Evolutionary conservation across 495 filamentous ascomycete genomes (phyloP).

Genomic region (Hypoxylon cercidicola): DNA sequence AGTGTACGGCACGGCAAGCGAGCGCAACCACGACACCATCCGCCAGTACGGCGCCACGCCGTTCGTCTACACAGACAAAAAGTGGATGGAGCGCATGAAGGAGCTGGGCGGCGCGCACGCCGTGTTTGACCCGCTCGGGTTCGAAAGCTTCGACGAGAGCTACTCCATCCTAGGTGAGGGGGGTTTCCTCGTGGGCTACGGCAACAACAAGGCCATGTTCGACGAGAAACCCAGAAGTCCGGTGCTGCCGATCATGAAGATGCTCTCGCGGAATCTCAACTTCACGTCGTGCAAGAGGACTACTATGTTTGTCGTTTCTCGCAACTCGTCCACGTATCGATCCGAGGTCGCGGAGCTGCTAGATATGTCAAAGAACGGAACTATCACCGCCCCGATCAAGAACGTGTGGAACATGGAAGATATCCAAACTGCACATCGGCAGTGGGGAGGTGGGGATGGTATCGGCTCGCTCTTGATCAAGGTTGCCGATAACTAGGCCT

Average conservation of each 20-base stretch:
- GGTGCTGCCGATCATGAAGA: conserved; percentile 33
- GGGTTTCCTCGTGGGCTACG: conserved; percentile 44
- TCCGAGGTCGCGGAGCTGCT: conserved; percentile 46
- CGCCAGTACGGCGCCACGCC: conserved; percentile 41
- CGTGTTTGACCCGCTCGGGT: conserved; percentile 58
- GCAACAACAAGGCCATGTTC: conserved; percentile 41
- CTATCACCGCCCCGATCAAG: conserved; percentile 55
- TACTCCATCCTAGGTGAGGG: conserved; percentile 46
- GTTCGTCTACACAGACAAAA: conserved; percentile 57
- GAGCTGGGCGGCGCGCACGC: conserved; percentile 52
- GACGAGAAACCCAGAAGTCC: conserved; percentile 28
- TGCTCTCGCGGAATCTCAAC: conserved; percentile 42
- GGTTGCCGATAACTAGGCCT: conserved; percentile 24
- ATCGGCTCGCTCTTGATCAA: conserved; percentile 53
- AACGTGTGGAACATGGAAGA: conserved; percentile 53
- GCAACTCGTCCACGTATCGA: conserved; percentile 46
- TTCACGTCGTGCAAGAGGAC: conserved; percentile 41
- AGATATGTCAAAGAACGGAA: conserved; percentile 45
- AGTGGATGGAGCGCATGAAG: conserved; percentile 56
- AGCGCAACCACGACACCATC: conserved; percentile 51
- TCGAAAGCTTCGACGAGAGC: conserved; percentile 58
- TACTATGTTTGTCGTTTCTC: conserved; percentile 50
- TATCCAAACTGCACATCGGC: conserved; percentile 52
- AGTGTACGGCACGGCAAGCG: conserved; percentile 56
- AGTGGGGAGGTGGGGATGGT: conserved; percentile 49